Evolutionary conservation across 352 stramenopile species (phyloP), one percentile per base, ranked within the genome.

Genomic region (Blastocystis sp.): DNA sequence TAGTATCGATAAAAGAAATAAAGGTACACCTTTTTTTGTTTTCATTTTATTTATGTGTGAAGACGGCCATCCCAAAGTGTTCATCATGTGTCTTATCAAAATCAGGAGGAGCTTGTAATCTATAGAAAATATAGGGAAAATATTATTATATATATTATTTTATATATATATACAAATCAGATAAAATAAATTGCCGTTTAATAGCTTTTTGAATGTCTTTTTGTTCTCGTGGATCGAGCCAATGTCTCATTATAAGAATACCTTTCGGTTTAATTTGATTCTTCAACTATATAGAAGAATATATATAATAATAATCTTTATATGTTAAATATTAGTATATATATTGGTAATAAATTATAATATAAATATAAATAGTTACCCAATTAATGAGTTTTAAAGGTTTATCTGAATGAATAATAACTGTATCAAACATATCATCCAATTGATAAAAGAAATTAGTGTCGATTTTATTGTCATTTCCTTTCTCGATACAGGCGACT

Each of bases 41-140:
- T n/a, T n/a, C n/a, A n/a, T n/a, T n/a, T n/a, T n/a, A n/a, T n/a
- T n/a, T n/a, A n/a, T n/a, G n/a, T n/a, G n/a, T n/a, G n/a, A 59
- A 59, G 9, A 36, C 49, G 23, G 49, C 49, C 49, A 59, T 59
- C 21, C 49, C 49, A 27, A 59, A 59, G 21, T 59, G 49, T 28
- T 59, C 49, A 4, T 59, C 49, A 21, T 59, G 49, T 2, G 49
- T 59, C 27, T 59, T 59, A n/a, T 59, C 49, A 30, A 59, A 59
- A 30, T 59, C 49, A 4, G 49, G 49, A 59, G 49, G 49, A 5
- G 49, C 49, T 18, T 59, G 28, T 9, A 59, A 27, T 19, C 9
- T 59, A 3, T 11, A 16, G 4, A 30, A n/a, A n/a, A n/a, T n/a
- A n/a, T n/a, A n/a, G n/a, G n/a, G 33, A 30, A 59, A 49, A 30